Conservation (phyloP, 306 rosid species). For the Rubus parviflorus region DNA sequence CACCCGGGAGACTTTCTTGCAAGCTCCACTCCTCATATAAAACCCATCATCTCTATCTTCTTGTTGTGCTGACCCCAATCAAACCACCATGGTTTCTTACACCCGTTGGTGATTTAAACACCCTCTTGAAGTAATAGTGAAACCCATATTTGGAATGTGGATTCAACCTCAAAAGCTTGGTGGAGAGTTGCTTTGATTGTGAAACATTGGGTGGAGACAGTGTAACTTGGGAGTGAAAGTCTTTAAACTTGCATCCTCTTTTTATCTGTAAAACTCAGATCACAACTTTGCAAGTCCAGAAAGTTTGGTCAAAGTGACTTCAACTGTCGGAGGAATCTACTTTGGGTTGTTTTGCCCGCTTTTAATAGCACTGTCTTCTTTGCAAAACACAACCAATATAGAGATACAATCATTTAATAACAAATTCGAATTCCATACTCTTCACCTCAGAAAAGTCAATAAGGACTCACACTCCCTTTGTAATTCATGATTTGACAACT, state of each 20-base stretch:
- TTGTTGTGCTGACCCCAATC: slow-evolving; percentile 18
- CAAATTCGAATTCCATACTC: too few relatives aligned
- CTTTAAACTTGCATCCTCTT: slow-evolving; percentile 36
- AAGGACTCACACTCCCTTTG: too few relatives aligned
- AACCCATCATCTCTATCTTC: slow-evolving; percentile 43
- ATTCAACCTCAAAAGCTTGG: slow-evolving; percentile 12
- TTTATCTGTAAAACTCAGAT: background rate
- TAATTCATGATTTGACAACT: too few relatives aligned
- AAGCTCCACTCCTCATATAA: slow-evolving; percentile 69
- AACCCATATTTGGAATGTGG: slow-evolving; percentile 23
- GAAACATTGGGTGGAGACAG: slow-evolving; percentile 20
- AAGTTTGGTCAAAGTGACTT: background rate
- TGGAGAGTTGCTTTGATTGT: background rate
- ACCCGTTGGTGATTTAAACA: slow-evolving; percentile 15
- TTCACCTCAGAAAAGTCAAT: too few relatives aligned
- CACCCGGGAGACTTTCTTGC: slow-evolving; percentile 68
- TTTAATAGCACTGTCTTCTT: background rate
- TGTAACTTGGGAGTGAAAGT: slow-evolving; percentile 27
- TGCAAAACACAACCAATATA: background rate
- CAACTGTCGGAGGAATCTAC: background rate
- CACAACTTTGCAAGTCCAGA: background rate
- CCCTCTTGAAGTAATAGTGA: slow-evolving; percentile 29
- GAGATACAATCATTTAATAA: background rate
- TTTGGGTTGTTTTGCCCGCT: background rate
- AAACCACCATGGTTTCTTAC: slow-evolving; percentile 20